phyloP scores from a whole-genome alignment of 345 rosid genomes.

The Citrus sp. region DNA sequence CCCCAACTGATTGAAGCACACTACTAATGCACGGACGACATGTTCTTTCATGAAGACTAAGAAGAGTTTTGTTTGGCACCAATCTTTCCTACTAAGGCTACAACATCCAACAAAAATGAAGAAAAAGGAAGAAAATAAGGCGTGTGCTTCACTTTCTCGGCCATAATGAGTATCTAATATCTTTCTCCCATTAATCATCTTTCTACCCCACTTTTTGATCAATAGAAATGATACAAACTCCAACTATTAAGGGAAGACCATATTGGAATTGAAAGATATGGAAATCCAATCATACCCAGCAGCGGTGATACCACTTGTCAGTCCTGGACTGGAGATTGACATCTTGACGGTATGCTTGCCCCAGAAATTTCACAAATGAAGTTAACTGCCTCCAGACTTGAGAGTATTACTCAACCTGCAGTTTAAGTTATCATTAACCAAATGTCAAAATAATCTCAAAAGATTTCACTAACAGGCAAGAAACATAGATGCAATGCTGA shows the following conservation, averaged over 20 bases:
- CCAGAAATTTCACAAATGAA: background rate
- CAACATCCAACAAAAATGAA: background rate
- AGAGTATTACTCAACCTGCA: constrained; percentile 66
- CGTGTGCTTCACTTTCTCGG: background rate
- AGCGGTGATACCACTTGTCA: background rate
- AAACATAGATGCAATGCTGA: background rate
- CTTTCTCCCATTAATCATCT: background rate
- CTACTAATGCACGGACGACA: background rate
- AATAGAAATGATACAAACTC: constrained; percentile 1
- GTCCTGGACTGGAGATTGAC: background rate
- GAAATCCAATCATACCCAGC: background rate
- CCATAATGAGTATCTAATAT: background rate
- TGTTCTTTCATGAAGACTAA: background rate
- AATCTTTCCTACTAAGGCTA: background rate
- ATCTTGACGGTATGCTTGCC: background rate
- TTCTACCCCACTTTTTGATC: background rate
- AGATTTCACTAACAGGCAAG: background rate
- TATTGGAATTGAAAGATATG: background rate
- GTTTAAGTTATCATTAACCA: background rate
- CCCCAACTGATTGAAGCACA: background rate
- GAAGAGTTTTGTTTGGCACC: background rate
- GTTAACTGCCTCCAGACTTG: constrained; percentile 46
- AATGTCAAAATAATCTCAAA: background rate
- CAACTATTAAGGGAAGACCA: background rate
- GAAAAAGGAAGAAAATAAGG: background rate